Conservation (phyloP, 768 basidiomycete species). For the Lactarius deliciosus region DNA sequence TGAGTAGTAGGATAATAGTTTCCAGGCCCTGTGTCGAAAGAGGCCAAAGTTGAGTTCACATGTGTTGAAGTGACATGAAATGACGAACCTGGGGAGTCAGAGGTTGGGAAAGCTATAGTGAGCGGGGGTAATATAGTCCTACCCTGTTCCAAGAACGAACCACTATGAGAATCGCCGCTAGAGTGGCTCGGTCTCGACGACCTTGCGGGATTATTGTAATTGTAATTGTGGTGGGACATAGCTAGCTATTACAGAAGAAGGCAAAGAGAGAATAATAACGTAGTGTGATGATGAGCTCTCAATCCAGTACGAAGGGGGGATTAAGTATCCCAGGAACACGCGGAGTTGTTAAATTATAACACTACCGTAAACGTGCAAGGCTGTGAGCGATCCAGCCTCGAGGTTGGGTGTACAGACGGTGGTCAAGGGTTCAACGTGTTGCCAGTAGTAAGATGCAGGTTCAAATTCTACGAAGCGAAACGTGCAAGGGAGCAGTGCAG, state of each 20-base stretch:
- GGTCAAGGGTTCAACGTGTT: conserved; percentile 27
- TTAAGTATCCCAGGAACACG: conserved; percentile 24
- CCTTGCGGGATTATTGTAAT: conserved; percentile 27
- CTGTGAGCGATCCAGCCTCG: conserved; percentile 18
- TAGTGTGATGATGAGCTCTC: conserved; percentile 21
- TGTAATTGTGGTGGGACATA: conserved; percentile 29
- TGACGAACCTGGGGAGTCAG: conserved; percentile 29
- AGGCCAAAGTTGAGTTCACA: conserved; percentile 22
- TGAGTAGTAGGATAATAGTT: conserved; percentile 17
- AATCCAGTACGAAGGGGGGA: not conserved
- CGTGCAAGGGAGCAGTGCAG: conserved; percentile 22
- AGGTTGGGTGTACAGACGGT: conserved; percentile 2
- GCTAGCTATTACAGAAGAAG: conserved; percentile 30
- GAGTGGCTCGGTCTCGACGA: conserved; percentile 18
- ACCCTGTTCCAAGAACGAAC: conserved; percentile 29
- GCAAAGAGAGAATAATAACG: conserved; percentile 27
- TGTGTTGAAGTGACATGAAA: conserved; percentile 22
- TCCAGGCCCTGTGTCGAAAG: conserved; percentile 21
- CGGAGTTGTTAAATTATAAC: not conserved
- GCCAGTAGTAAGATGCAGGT: conserved; percentile 7
- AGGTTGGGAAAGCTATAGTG: conserved; percentile 27
- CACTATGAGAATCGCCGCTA: conserved; percentile 26
- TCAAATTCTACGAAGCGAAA: conserved; percentile 19
- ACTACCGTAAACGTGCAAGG: not conserved
- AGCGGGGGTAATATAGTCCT: conserved; percentile 30